phyloP scores from a whole-genome alignment of 2,329 filamentous ascomycete genomes.

The Fusarium lateritium region DNA sequence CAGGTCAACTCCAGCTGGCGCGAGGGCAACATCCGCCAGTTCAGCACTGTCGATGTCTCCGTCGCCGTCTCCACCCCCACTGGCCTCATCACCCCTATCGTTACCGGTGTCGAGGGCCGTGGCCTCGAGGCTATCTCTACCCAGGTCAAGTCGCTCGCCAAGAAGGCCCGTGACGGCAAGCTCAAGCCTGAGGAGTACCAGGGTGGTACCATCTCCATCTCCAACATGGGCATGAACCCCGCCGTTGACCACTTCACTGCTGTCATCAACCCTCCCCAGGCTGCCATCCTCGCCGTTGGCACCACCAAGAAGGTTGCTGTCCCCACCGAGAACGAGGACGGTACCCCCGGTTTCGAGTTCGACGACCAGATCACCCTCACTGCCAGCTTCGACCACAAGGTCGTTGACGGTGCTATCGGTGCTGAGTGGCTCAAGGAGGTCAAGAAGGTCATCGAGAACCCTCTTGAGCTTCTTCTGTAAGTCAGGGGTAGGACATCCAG shows the following conservation, averaged over 20 bases:
- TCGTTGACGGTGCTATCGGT: constrained; percentile 95
- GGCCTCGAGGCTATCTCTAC: constrained; percentile 90
- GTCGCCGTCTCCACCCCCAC: constrained; percentile 94
- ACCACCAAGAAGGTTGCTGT: constrained; percentile 97
- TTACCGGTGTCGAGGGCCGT: constrained; percentile 87
- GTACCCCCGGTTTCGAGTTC: constrained; percentile 82
- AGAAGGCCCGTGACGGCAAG: constrained; percentile 96
- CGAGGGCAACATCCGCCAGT: constrained; percentile 90
- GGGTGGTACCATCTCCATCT: constrained; percentile 98
- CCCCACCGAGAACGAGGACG: constrained; percentile 87
- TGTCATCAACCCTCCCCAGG: constrained; percentile 98
- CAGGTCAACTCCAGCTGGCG: constrained; percentile 97
- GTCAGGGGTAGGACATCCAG: constrained; percentile 11
- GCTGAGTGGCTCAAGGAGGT: constrained; percentile 97
- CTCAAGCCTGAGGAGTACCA: constrained; percentile 99
- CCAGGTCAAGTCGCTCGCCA: constrained; percentile 95
- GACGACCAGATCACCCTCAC: constrained; percentile 98
- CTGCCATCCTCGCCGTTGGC: constrained; percentile 93
- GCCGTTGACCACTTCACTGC: constrained; percentile 98
- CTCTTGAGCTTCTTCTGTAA: constrained; percentile 93
- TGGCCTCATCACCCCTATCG: constrained; percentile 97
- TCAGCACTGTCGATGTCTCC: constrained; percentile 93
- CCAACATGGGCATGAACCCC: constrained; percentile 99
- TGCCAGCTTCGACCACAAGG: constrained; percentile 98
- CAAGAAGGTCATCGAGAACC: constrained; percentile 98